A percentile compares a stretch with the other conserved stretches of the same genome.
These are phyloP conservation scores for Aspergillus hancockii DNA, from an alignment of 495 filamentous ascomycete species.

Conservation along the genomic window DNA sequence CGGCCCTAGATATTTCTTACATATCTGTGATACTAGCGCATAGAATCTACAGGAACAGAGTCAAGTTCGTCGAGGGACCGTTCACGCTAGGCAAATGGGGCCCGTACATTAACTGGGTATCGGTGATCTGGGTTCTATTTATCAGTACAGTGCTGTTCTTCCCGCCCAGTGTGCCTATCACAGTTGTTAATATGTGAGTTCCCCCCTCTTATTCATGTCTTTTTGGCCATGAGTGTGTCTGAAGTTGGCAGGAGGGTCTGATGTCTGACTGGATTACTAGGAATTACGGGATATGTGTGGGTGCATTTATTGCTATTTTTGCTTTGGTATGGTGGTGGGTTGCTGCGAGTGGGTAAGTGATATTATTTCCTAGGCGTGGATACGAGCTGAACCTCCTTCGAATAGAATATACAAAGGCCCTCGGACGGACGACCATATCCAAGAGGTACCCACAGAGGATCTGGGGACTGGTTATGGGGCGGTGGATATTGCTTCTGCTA, in stretches of 20 bases:
- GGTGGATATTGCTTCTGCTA: slow-evolving; percentile 9
- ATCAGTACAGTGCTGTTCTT: slow-evolving; percentile 71
- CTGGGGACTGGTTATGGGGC: slow-evolving; percentile 25
- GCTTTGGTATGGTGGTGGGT: slow-evolving; percentile 68
- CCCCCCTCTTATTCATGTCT: neutral
- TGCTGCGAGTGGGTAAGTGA: slow-evolving; percentile 55
- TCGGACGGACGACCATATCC: slow-evolving; percentile 51
- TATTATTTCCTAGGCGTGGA: neutral
- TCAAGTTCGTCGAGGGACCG: slow-evolving; percentile 64
- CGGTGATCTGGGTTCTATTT: slow-evolving; percentile 65
- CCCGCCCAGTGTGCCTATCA: slow-evolving; percentile 62
- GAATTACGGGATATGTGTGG: slow-evolving; percentile 71
- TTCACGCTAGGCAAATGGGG: slow-evolving; percentile 65
- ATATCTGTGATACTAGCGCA: slow-evolving; percentile 68
- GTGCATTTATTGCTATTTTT: slow-evolving; percentile 61
- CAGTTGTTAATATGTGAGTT: slow-evolving; percentile 59
- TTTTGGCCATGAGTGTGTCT: neutral
- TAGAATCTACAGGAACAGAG: slow-evolving; percentile 55
- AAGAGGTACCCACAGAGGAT: slow-evolving; percentile 39
- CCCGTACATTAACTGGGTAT: slow-evolving; percentile 57
- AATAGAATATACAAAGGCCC: slow-evolving; percentile 57
- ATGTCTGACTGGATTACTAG: slow-evolving; percentile 22
- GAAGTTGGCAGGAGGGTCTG: neutral
- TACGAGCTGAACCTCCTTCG: slow-evolving; percentile 8
- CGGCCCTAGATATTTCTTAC: slow-evolving; percentile 69